Base-by-base conservation (phyloP, 2,329 filamentous ascomycete species). In the Fusarium sulawesiense region DNA sequence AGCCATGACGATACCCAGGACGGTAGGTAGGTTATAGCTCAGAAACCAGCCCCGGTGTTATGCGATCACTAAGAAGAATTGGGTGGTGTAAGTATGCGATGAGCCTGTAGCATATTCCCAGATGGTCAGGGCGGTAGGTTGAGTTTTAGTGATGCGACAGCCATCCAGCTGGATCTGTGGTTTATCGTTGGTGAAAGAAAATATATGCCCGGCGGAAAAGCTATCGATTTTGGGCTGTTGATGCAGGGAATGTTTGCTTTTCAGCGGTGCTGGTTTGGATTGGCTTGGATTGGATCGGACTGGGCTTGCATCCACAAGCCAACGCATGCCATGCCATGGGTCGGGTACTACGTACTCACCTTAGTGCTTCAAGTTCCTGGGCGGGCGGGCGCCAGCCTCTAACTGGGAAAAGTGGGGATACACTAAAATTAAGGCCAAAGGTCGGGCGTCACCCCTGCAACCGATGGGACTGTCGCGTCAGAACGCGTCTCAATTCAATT, bases 1-100 rank as follows among this genome's bases (percentile, higher is more conserved):
- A 71, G 75, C 67, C 75, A 77, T 77, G 58, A 44, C 64, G 60
- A 48, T 53, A 48, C 40, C 68, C 67, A 72, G 73, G 53, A 56
- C 61, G 57, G 27, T 48, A 55, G 50, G 27, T 46, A 55, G 44
- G 41, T 50, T 25, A 25, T 51, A 45, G 34, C 57, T 58, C 48
- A 64, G 64, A 62, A 59, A 58, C 64, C 62, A 55, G 62, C 50
- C 65, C 48, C 59, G 61, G 60, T 57, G 60, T 46, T 71, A 61
- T 69, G 50, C 53, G 60, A 63, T 66, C 48, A 66, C 57, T 66
- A 60, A 56, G 57, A 48, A 59, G 61, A 60, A 30, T 60, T 34
- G 54, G 55, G 34, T 63, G 55, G 34, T 63, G 18, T 56, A 56
- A 54, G 56, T 29, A 42, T 53, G 42, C 51, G 44, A 27, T 50